Evolutionary conservation across 805 yeast genomes (phyloP).

Genomic region (Jamesozyma jinghongensis): DNA sequence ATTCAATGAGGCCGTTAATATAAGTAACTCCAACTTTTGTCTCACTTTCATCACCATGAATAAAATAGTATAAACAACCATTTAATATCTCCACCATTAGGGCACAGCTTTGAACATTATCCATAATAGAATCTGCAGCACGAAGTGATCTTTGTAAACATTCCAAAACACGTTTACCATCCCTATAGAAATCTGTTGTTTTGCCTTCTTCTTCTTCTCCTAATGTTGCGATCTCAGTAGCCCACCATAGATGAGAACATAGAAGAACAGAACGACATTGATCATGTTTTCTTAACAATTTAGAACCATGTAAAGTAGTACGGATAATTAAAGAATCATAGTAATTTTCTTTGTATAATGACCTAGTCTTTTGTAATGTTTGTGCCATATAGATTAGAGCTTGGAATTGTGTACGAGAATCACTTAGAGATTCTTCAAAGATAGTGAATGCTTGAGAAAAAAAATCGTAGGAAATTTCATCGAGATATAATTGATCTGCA

Average conservation of each 20-base stretch:
- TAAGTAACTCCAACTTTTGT: constrained; percentile 56
- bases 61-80: constrained; percentile 75
- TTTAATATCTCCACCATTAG: constrained; percentile 84
- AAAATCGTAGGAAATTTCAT: constrained; percentile 76
- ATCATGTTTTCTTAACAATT: constrained; percentile 81
- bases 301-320: constrained; percentile 80
- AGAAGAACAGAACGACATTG: constrained; percentile 82
- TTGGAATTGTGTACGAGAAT: constrained; percentile 45
- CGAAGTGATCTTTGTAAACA: constrained; percentile 82
- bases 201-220: constrained; percentile 39
- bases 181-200: constrained; percentile 34
- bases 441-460: constrained; percentile 80
- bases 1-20: constrained; percentile 77
- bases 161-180: constrained; percentile 73
- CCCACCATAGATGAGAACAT: constrained; percentile 94
- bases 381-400: constrained; percentile 43
- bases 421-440: constrained; percentile 59
- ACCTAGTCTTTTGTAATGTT: constrained; percentile 42
- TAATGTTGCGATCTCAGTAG: constrained; percentile 49
- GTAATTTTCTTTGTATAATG: constrained; percentile 34
- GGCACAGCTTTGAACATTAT: constrained; percentile 52
- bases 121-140: constrained; percentile 93
- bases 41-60: constrained; percentile 27
- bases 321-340: constrained; percentile 78
- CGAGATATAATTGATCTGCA: constrained; percentile 68